Conservation (phyloP, 495 filamentous ascomycete genomes). For the Daldinia vernicosa region DNA sequence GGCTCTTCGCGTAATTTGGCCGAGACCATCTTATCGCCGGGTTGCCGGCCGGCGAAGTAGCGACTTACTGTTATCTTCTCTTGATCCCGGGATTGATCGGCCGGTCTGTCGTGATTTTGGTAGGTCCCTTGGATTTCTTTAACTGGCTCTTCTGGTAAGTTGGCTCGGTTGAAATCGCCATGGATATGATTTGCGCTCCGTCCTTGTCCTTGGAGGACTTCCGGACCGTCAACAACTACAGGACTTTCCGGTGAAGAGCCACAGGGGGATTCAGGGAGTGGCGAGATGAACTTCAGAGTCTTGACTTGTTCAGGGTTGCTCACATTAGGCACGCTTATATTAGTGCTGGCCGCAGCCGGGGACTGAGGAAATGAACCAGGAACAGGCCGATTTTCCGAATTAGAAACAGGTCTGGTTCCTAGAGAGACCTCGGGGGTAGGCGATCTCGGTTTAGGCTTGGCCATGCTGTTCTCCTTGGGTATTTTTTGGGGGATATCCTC, state of each 20-base stretch:
- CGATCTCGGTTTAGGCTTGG: background rate
- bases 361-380: slow-evolving; percentile 33
- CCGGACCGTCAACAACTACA: slow-evolving; percentile 25
- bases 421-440: background rate
- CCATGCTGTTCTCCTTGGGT: background rate
- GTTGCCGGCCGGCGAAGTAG: slow-evolving; percentile 28
- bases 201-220: background rate
- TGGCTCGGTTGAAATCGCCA: background rate
- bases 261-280: slow-evolving; percentile 6
- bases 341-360: slow-evolving; percentile 10
- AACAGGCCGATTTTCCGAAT: slow-evolving; percentile 4
- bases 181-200: background rate
- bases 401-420: slow-evolving; percentile 1
- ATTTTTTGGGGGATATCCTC: no score
- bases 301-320: background rate
- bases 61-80: slow-evolving; percentile 18
- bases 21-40: slow-evolving; percentile 24
- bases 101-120: background rate
- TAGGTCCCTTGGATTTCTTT: background rate
- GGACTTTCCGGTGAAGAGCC: slow-evolving; percentile 22
- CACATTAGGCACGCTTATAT: background rate
- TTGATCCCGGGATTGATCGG: background rate
- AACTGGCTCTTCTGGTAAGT: background rate
- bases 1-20: slow-evolving; percentile 32
- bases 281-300: slow-evolving; percentile 21